These are phyloP conservation scores for Colletotrichum godetiae DNA, from an alignment of 2,329 filamentous ascomycete species.

Conservation along the genomic window DNA sequence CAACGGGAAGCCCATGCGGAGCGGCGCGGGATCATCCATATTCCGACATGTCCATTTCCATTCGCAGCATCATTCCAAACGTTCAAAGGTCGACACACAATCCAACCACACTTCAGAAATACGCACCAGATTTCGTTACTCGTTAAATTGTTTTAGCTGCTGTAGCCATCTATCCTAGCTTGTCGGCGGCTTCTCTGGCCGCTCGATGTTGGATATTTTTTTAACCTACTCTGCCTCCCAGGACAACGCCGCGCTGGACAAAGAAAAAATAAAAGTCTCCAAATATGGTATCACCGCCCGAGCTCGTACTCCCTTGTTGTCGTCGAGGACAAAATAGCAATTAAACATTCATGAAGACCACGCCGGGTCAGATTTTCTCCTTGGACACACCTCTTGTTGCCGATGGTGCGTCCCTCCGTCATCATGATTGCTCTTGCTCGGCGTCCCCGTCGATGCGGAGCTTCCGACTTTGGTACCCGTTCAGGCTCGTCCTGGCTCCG, in stretches of 20 bases:
- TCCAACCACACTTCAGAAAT: neutral
- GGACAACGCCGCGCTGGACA: constrained; percentile 34
- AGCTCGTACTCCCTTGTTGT: constrained; percentile 21
- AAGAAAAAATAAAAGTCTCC: constrained; percentile 31
- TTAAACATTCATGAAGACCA: constrained; percentile 36
- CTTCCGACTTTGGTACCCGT: constrained; percentile 57
- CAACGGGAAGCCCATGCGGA: neutral
- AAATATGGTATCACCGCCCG: constrained; percentile 36
- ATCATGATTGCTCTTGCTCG: constrained; percentile 40
- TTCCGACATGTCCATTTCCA: neutral
- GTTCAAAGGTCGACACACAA: neutral
- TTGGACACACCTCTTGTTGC: neutral
- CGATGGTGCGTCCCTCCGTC: neutral
- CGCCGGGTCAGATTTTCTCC: constrained; percentile 22
- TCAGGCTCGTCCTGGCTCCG: constrained; percentile 61
- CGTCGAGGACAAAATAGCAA: constrained; percentile 28
- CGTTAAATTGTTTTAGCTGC: constrained; percentile 30
- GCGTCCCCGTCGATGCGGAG: constrained; percentile 38
- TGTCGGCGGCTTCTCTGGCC: neutral
- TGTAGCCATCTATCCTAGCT: constrained; percentile 15
- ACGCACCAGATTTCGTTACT: neutral
- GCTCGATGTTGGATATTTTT: constrained; percentile 12
- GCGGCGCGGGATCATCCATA: constrained; percentile 24
- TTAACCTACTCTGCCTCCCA: neutral
- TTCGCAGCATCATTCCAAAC: neutral